These are phyloP conservation scores for Penicillium sp. DNA, from an alignment of 2,329 filamentous ascomycete species.

Conservation along the genomic window DNA sequence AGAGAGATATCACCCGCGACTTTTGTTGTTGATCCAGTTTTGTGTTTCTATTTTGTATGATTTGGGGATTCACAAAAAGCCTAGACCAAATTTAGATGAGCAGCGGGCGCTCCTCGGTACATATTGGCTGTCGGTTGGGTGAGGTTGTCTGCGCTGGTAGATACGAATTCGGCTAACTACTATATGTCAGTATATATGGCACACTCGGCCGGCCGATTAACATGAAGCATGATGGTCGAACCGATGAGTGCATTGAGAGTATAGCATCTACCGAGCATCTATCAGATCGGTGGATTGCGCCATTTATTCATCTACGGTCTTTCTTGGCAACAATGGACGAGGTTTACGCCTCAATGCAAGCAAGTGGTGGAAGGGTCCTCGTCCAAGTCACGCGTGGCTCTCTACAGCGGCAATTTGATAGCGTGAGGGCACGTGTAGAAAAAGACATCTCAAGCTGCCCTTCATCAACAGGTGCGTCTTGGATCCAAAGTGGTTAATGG, in stretches of 20 bases:
- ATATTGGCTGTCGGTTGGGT: slow-evolving; percentile 28
- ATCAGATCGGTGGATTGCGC: slow-evolving; percentile 26
- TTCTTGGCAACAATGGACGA: slow-evolving; percentile 26
- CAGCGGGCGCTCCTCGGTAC: slow-evolving; percentile 25
- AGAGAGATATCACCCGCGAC: slow-evolving; percentile 26
- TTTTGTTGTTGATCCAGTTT: slow-evolving; percentile 28
- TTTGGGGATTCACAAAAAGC: slow-evolving; percentile 25
- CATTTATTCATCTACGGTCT: slow-evolving; percentile 23
- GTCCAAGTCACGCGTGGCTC: slow-evolving; percentile 19
- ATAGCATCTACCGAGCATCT: slow-evolving; percentile 12
- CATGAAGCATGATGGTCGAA: slow-evolving; percentile 12
- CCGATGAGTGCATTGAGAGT: slow-evolving; percentile 14
- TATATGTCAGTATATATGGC: slow-evolving; percentile 1
- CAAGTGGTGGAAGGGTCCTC: slow-evolving; percentile 15
- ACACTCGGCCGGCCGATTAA: slow-evolving; percentile 8
- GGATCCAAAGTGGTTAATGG: not conserved
- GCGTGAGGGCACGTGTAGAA: slow-evolving; percentile 9
- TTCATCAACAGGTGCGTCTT: slow-evolving; percentile 16
- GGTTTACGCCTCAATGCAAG: slow-evolving; percentile 20
- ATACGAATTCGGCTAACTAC: slow-evolving; percentile 7
- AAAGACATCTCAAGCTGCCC: slow-evolving; percentile 12
- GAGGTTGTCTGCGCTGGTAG: slow-evolving; percentile 10
- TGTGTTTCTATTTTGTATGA: slow-evolving; percentile 25
- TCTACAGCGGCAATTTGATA: slow-evolving; percentile 21
- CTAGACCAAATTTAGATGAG: slow-evolving; percentile 17